A percentile compares a stretch with the other conserved stretches of the same genome.
Evolutionary conservation across 148 eudicot species (phyloP).

Genomic region (Polygonum aviculare): DNA sequence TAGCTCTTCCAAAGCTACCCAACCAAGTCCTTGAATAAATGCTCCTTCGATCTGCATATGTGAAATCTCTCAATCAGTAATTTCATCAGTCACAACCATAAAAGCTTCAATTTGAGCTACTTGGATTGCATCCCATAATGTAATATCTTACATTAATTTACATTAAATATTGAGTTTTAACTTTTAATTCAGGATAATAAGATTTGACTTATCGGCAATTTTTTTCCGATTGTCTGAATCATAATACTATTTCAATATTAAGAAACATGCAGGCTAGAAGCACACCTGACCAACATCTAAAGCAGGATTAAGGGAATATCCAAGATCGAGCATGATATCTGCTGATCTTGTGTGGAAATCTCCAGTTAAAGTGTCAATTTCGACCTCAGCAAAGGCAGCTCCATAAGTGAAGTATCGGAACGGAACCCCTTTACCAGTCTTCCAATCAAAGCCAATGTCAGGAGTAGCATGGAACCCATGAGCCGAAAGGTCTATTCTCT

Average conservation of each 20-base stretch:
- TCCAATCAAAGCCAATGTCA: conserved; percentile 93
- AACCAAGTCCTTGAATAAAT: conserved; percentile 89
- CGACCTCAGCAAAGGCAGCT: conserved; percentile 93
- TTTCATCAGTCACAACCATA: background rate
- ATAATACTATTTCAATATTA: background rate
- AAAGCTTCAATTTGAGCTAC: background rate
- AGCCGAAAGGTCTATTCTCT: conserved; percentile 91
- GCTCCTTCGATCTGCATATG: conserved; percentile 88
- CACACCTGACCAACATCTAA: conserved; percentile 96
- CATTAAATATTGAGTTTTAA: too few relatives aligned
- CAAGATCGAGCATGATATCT: conserved; percentile 74
- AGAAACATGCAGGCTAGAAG: background rate
- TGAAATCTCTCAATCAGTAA: background rate
- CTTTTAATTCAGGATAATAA: too few relatives aligned
- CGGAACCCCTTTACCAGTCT: conserved; percentile 62
- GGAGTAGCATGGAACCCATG: conserved; percentile 87
- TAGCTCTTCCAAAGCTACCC: conserved; percentile 94
- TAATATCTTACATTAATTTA: too few relatives aligned
- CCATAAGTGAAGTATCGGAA: conserved; percentile 90
- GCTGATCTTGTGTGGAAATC: conserved; percentile 94
- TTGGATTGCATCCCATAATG: too few relatives aligned
- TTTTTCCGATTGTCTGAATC: background rate
- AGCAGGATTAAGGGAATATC: conserved; percentile 86
- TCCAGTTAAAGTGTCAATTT: conserved; percentile 85
- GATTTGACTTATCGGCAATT: background rate